Base-by-base conservation (phyloP, 2,329 filamentous ascomycete genomes). In the Penicillium oxalicum region DNA sequence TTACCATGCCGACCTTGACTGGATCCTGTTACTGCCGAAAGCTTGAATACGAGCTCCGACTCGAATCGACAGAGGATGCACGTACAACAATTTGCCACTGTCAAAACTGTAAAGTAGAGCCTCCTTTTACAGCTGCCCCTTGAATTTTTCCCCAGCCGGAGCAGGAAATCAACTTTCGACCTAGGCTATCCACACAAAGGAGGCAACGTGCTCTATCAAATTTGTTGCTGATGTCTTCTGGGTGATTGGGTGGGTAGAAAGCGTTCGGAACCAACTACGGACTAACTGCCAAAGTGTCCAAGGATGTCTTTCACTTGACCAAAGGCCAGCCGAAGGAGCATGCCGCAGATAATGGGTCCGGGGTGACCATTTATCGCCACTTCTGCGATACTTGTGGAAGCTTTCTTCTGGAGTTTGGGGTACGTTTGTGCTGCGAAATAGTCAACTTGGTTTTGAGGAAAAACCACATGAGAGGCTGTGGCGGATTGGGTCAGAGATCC, bases 71-170 rank as follows among this genome's bases (percentile, higher is more conserved):
- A 4, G 70, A 74, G 6, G 69, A 79, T 25, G 77, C 76, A 2
- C 65, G 76, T 24, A 78, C 76, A 1, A 76, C 70, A 8, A 56
- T 80, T 12, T 80, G 77, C 53, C 76, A 80, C 59, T 80, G 77
- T 56, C 53, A 60, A 13, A 77, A 73, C 56, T 80, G 77, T 66
- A 79, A 77, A 61, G 72, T 73, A 53, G 8, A 18, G 18, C 18
- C 2, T 2, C 18, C 18, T 2, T 18, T 29, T 44, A 35, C 24
- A 9, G 27, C 18, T 1, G 11, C 29, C 29, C 4, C 11, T 32
- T 32, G 29, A 32, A 32, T 8, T 18, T 2, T 18, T 18, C 18
- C 1, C 18, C 18, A 18, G 18, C 18, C 18, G 18, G 18, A 18
- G 18, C 18, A 42, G 4, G 5, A 11, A 11, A 18, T 2, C 25